Base-by-base conservation (phyloP, 495 filamentous ascomycete species). In the Cenococcum geophilum region DNA sequence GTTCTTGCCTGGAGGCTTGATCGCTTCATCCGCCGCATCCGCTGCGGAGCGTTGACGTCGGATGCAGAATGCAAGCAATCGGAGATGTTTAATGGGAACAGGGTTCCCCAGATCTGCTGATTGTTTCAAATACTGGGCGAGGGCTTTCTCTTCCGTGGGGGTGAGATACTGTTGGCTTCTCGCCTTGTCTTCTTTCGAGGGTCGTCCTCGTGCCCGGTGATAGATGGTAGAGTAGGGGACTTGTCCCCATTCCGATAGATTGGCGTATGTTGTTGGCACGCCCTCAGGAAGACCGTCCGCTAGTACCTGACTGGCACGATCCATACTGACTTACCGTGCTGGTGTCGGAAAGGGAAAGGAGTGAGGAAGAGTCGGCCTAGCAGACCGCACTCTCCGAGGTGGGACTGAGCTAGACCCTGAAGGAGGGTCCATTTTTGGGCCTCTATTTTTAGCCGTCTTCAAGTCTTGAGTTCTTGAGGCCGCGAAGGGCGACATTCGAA, bases 271-370 rank as follows among this genome's bases (percentile, higher is more conserved):
- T 37, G 34, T 62, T 48, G 22, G 59, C 43, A 49, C 50, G 11
- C 47, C 34, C n/a, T 42, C 27, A 58, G 54, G 20, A 18, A 62
- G 48, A 48, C 59, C 42, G 62, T 68, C 35, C 42, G 59, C 20
- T 23, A 68, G 63, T 48, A 51, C 63, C 34, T 58, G 47, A 45
- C 66, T 66, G 54, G 58, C 66, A 56, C 63, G 49, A 36, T 68
- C 59, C 59, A 65, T 65, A n/a, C n/a, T n/a, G n/a, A n/a, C n/a
- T n/a, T n/a, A n/a, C n/a, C n/a, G n/a, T n/a, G n/a, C n/a, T n/a
- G n/a, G n/a, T n/a, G n/a, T n/a, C n/a, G n/a, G n/a, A n/a, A n/a
- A n/a, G n/a, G n/a, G n/a, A n/a, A n/a, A n/a, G n/a, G n/a, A n/a
- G n/a, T n/a, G n/a, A n/a, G n/a, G n/a, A n/a, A n/a, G n/a, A n/a